Percentiles rank a stretch among this genome's conserved stretches.
Conservation (phyloP, 2,329 filamentous ascomycete genomes). For the Zelopaecilomyces penicillatus region DNA sequence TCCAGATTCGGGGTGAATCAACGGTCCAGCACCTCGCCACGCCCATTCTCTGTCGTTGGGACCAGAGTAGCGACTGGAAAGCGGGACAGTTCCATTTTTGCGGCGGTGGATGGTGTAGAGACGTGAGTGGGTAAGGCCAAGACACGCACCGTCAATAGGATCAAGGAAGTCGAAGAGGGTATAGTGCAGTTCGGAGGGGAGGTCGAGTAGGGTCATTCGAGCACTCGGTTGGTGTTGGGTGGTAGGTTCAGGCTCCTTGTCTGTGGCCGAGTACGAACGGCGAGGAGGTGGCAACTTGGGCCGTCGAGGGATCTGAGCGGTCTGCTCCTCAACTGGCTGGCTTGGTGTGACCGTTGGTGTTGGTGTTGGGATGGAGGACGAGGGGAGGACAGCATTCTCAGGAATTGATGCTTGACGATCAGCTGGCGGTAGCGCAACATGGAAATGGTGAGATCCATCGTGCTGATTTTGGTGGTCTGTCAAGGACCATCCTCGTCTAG, state of each 20-base stretch:
- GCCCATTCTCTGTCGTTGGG: constrained; percentile 58
- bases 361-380: constrained; percentile 7
- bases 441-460: constrained; percentile 13
- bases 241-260: constrained; percentile 46
- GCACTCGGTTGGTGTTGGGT: constrained; percentile 39
- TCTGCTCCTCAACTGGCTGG: constrained; percentile 12
- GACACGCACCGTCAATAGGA: constrained; percentile 54
- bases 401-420: constrained; percentile 25
- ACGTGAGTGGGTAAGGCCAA: constrained; percentile 49
- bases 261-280: constrained; percentile 53
- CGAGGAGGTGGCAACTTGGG: constrained; percentile 38
- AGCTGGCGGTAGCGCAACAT: constrained; percentile 15
- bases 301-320: constrained; percentile 17
- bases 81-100: constrained; percentile 47
- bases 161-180: constrained; percentile 54
- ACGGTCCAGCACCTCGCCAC: constrained; percentile 47
- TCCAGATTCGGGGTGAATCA: constrained; percentile 24
- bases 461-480: constrained; percentile 33
- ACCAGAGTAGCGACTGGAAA: constrained; percentile 48
- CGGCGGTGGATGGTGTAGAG: constrained; percentile 51
- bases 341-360: constrained; percentile 11
- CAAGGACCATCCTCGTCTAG: constrained; percentile 39
- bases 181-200: constrained; percentile 53
- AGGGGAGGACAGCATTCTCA: constrained; percentile 20
- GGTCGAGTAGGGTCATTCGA: constrained; percentile 38